Base-by-base conservation (phyloP, 495 filamentous ascomycete genomes). In the Tricharina praecox region DNA sequence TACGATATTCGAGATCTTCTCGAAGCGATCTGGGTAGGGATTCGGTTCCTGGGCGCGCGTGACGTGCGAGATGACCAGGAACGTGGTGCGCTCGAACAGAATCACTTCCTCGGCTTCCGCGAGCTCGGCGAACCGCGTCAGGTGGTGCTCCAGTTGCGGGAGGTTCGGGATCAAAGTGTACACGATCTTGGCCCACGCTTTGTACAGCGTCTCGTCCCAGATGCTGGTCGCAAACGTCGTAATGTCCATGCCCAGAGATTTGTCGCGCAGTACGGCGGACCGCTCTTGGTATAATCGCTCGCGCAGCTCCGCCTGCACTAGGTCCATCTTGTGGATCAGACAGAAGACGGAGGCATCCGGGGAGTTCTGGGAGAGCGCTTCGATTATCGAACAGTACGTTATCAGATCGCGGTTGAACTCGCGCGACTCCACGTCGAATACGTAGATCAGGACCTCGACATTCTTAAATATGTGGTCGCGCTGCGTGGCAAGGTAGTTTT, bases 201-300 rank as follows among this genome's bases (percentile, higher is more conserved):
- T 88, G 68, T 97, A 97, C n/a, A 97, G 68, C 10, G 79, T 85
- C 63, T 97, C 87, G 62, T 97, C 90, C 90, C 90, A 97, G 65
- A 97, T 97, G 34, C 81, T 90, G 5, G 90, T 96, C 23, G 84
- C 82, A 59, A 88, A 96, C 51, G 82, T 74, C 35, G 67, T 70
- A 39, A 77, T 74, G 49, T 78, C 70, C 52, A 81, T 64, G 15
- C 78, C 70, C 34, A 77, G 73, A n/a, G 78, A 82, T 54, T 81
- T 79, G 50, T 74, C 70, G 43, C 77, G 72, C 52, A 97, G 81
- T 23, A 85, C 66, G 16, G 70, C 65, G 3, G 78, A 75, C 38
- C 83, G 76, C 51, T 88, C 79, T 47, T 83, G 74, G 64, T 90
- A 93, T 50, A 94, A 75, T 32, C 75, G 73, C 52, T 82, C 75